These are phyloP conservation scores for Colletotrichum lentis DNA, from an alignment of 2,329 filamentous ascomycete species.

Conservation along the genomic window DNA sequence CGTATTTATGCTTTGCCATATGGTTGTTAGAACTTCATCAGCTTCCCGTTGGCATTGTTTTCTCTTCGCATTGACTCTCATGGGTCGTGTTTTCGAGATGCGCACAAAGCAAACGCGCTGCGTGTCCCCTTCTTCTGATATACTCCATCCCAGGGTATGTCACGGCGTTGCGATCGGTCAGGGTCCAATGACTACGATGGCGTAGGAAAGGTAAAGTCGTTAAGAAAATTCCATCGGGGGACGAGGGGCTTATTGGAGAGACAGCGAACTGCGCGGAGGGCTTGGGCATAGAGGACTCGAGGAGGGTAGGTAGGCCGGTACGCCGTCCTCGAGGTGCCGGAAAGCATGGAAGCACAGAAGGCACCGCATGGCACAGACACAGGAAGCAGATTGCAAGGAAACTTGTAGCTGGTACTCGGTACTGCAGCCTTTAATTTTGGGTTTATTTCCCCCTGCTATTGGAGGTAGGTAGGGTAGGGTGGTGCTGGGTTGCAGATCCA, in stretches of 20 bases:
- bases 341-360: not conserved
- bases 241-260: not conserved
- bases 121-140: not conserved
- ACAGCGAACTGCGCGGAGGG: slow-evolving; percentile 5
- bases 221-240: not conserved
- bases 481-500: not conserved
- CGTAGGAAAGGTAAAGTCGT: not conserved
- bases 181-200: not conserved
- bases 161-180: not conserved
- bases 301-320: slow-evolving; percentile 9
- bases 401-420: not conserved
- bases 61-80: not conserved
- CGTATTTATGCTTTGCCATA: not conserved
- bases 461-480: not conserved
- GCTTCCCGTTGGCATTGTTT: not conserved
- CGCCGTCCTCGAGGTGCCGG: slow-evolving; percentile 13
- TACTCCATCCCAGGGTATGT: not conserved
- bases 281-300: slow-evolving; percentile 1
- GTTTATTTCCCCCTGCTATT: not conserved
- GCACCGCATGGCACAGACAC: not conserved
- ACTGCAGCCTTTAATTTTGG: not conserved
- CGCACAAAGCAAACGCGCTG: not conserved
- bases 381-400: slow-evolving; percentile 1
- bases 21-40: not conserved
- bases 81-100: not conserved